Conservation (phyloP, 139 green algal genomes). For the Eudorina sp. region DNA sequence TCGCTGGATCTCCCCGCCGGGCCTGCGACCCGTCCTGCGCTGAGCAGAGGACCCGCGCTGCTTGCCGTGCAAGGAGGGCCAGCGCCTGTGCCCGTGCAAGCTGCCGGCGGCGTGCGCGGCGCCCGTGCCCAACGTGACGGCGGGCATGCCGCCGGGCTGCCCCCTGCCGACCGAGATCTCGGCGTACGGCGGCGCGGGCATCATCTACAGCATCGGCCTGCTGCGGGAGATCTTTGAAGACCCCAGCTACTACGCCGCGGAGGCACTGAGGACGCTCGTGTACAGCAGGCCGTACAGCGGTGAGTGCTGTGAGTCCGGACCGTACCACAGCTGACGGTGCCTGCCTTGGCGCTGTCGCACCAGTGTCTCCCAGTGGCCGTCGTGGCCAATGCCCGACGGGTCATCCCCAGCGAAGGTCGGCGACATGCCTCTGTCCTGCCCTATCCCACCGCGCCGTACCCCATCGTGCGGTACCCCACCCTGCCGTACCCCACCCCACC, state of each 20-base stretch:
- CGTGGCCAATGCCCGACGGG: too few species aligned
- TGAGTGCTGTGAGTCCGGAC: too few species aligned
- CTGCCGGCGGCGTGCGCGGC: neutral
- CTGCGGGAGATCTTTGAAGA: neutral
- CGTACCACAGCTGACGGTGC: too few species aligned
- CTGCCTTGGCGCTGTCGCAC: too few species aligned
- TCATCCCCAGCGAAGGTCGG: too few species aligned
- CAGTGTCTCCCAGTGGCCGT: too few species aligned
- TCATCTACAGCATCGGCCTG: conserved; percentile 13
- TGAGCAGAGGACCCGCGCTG: neutral
- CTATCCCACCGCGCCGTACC: too few species aligned
- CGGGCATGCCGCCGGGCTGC: neutral
- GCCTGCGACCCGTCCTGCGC: neutral
- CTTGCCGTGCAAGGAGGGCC: neutral
- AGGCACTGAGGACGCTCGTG: neutral
- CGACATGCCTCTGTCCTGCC: too few species aligned
- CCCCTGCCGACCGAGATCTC: neutral
- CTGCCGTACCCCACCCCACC: neutral
- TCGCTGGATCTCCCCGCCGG: too few species aligned
- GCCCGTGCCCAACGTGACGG: neutral
- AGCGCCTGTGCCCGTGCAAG: neutral
- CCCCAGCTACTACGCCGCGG: neutral
- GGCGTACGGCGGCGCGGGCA: conserved; percentile 1
- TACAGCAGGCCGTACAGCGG: too few species aligned
- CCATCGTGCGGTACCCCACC: too few species aligned